These are phyloP conservation scores for Protea cynaroides DNA, from an alignment of 164 flowering plant species.

Conservation along the genomic window DNA sequence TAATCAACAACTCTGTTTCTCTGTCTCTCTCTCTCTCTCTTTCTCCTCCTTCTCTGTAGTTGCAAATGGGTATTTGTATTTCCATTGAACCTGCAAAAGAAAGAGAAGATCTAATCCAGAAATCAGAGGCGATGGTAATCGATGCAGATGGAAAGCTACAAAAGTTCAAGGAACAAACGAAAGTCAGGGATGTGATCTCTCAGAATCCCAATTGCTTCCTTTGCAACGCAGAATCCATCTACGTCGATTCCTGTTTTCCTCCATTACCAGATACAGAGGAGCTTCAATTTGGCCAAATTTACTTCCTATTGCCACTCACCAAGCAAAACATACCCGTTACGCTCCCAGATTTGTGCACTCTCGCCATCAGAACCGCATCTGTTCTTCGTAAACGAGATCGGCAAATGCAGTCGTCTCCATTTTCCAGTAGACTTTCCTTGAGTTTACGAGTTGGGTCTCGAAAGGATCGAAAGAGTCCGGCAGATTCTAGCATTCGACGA, in stretches of 20 bases:
- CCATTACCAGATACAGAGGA: constrained; percentile 32
- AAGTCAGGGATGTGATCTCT: constrained; percentile 31
- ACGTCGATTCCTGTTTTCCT: constrained; percentile 24
- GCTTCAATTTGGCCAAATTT: constrained; percentile 45
- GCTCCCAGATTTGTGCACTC: constrained; percentile 40
- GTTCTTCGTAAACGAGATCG: constrained; percentile 15
- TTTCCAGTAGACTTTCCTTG: too few relatives aligned
- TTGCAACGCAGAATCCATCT: constrained; percentile 55
- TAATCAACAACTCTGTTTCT: too few relatives aligned
- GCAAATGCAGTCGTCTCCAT: too few relatives aligned
- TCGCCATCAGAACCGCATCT: constrained; percentile 52
- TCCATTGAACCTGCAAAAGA: constrained; percentile 15
- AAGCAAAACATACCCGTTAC: constrained; percentile 30
- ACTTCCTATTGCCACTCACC: constrained; percentile 51
- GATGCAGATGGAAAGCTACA: constrained; percentile 42
- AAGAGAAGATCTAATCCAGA: neutral
- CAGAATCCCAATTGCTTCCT: constrained; percentile 44
- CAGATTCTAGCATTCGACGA: too few relatives aligned
- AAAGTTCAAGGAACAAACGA: constrained; percentile 38
- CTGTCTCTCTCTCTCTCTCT: too few relatives aligned
- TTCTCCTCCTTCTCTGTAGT: too few relatives aligned
- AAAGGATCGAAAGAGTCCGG: too few relatives aligned
- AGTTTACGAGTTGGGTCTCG: too few relatives aligned
- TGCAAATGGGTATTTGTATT: too few relatives aligned
- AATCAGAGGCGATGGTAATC: constrained; percentile 34